Percentiles rank a stretch among this genome's conserved stretches.
These are phyloP conservation scores for Arthroderma sp. DNA, from an alignment of 2,329 filamentous ascomycete genomes.

Conservation along the genomic window DNA sequence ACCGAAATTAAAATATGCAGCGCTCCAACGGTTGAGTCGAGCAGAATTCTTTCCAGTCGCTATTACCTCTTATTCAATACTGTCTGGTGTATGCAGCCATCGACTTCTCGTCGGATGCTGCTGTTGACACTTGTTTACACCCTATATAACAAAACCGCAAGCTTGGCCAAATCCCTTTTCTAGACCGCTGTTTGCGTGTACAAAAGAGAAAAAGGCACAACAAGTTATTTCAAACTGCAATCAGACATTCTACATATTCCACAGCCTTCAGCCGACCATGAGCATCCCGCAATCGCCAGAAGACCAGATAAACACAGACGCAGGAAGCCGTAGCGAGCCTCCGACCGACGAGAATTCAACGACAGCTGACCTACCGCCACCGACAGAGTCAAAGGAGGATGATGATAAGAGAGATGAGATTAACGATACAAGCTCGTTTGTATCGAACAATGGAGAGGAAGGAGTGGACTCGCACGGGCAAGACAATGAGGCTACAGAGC, in stretches of 20 bases:
- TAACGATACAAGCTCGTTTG: background rate
- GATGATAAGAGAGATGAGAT: background rate
- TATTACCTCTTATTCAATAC: background rate
- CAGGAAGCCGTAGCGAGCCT: background rate
- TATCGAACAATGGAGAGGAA: background rate
- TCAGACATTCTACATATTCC: background rate
- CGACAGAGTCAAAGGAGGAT: background rate
- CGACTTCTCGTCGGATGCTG: background rate
- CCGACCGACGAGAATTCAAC: background rate
- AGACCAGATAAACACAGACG: background rate
- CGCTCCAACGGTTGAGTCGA: background rate
- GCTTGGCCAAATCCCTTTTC: background rate
- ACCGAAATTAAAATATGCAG: background rate
- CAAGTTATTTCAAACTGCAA: background rate
- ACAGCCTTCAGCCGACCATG: background rate
- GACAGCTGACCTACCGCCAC: background rate
- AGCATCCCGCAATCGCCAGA: background rate
- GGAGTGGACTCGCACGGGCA: background rate
- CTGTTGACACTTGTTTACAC: background rate
- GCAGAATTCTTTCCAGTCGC: background rate
- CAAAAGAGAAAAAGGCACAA: background rate
- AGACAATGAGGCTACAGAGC: background rate
- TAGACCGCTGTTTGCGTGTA: background rate
- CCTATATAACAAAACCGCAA: background rate
- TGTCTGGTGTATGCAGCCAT: background rate